Evolutionary conservation across 257 asterid genomes (phyloP).

Genomic region (Osmanthus fragrans): DNA sequence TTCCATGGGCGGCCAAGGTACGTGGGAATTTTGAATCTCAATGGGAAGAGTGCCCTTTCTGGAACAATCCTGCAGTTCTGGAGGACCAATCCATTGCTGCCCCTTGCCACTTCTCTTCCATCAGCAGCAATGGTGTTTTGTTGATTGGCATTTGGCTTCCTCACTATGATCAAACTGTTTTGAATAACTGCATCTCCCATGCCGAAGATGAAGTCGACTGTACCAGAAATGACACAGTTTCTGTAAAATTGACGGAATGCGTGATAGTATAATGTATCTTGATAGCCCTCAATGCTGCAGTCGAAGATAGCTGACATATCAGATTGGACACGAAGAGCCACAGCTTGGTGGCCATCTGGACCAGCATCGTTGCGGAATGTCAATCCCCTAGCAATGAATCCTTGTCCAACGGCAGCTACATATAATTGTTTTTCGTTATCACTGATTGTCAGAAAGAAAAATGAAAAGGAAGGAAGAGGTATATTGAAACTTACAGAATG

Average conservation of each 20-base stretch:
- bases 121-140: slow-evolving; percentile 68
- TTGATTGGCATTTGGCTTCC: slow-evolving; percentile 44
- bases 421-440: no score
- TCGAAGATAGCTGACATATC: slow-evolving; percentile 60
- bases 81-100: slow-evolving; percentile 52
- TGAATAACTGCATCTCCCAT: slow-evolving; percentile 64
- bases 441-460: background rate
- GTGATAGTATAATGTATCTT: slow-evolving; percentile 76
- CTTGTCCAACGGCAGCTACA: slow-evolving; percentile 41
- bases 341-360: slow-evolving; percentile 65
- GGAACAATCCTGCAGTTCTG: slow-evolving; percentile 69
- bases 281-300: slow-evolving; percentile 69
- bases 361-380: slow-evolving; percentile 75
- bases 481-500: slow-evolving; percentile 40
- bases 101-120: slow-evolving; percentile 36
- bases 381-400: slow-evolving; percentile 57
- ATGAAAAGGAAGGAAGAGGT: background rate
- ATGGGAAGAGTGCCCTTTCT: slow-evolving; percentile 30
- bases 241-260: slow-evolving; percentile 56
- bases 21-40: slow-evolving; percentile 32
- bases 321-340: slow-evolving; percentile 54
- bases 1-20: slow-evolving; percentile 74
- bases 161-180: slow-evolving; percentile 52
- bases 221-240: slow-evolving; percentile 68
- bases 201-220: slow-evolving; percentile 78